Evolutionary conservation across 176 grass and related monocot species (phyloP).

Genomic region (Aegilops longissima): DNA sequence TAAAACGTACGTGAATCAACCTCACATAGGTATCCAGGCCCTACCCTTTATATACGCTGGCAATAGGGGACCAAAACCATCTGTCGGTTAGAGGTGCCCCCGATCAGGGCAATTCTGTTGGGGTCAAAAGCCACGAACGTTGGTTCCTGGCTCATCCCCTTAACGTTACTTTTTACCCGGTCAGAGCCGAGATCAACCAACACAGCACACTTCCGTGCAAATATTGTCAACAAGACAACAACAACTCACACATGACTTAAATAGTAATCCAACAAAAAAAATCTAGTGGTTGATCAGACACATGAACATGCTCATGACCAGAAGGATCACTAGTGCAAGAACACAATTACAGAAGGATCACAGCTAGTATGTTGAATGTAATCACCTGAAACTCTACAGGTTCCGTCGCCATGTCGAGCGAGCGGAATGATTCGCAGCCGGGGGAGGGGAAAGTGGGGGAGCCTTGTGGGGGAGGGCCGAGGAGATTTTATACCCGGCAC

Average conservation of each 20-base stretch:
- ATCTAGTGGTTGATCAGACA: neutral
- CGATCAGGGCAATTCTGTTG: too few species aligned
- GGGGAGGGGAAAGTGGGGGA: constrained; percentile 45
- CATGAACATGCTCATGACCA: neutral
- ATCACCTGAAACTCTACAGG: constrained; percentile 49
- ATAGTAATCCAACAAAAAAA: neutral
- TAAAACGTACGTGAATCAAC: too few species aligned
- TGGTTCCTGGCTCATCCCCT: too few species aligned
- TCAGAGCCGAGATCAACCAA: too few species aligned
- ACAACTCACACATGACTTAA: neutral
- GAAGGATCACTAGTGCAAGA: neutral
- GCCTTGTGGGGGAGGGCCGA: constrained; percentile 28
- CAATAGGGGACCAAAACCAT: too few species aligned
- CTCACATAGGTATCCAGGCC: too few species aligned
- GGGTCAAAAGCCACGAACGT: too few species aligned
- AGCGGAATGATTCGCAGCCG: constrained; percentile 2
- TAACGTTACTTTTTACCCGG: too few species aligned
- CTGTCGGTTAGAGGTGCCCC: too few species aligned
- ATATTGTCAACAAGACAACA: neutral
- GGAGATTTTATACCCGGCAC: constrained; percentile 40
- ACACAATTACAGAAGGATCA: neutral
- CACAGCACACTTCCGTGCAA: neutral
- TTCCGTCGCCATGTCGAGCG: constrained; percentile 49
- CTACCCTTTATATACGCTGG: too few species aligned
- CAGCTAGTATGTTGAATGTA: neutral